Percentiles rank a stretch among this genome's conserved stretches.
Conservation (phyloP, 768 basidiomycete species). For the Tricholoma sp. region DNA sequence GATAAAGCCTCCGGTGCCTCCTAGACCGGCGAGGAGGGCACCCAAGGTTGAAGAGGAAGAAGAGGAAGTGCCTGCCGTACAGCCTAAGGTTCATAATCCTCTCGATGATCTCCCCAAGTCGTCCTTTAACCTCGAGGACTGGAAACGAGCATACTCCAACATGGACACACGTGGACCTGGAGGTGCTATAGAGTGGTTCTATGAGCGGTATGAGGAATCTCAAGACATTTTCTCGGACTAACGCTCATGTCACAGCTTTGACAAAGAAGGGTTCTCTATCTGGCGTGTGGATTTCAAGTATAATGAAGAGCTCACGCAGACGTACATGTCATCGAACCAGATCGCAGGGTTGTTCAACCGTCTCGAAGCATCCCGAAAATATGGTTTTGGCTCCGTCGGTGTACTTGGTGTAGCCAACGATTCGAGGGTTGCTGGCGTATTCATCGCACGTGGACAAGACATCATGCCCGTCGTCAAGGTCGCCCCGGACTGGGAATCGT, state of each 20-base stretch:
- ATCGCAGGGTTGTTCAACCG: slow-evolving; percentile 97
- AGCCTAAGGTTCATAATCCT: slow-evolving; percentile 93
- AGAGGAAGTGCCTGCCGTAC: slow-evolving; percentile 68
- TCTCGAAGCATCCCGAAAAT: slow-evolving; percentile 94
- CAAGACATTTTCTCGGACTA: not conserved
- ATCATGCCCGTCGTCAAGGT: slow-evolving; percentile 63
- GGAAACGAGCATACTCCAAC: slow-evolving; percentile 98
- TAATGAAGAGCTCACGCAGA: slow-evolving; percentile 55
- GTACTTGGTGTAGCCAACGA: slow-evolving; percentile 80
- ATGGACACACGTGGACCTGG: slow-evolving; percentile 87
- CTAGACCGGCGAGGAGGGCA: slow-evolving; percentile 57
- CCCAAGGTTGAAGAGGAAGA: slow-evolving; percentile 59
- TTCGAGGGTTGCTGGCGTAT: slow-evolving; percentile 73
- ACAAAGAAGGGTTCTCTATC: slow-evolving; percentile 82
- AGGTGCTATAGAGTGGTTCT: slow-evolving; percentile 94
- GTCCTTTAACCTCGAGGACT: slow-evolving; percentile 86
- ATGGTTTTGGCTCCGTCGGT: slow-evolving; percentile 90
- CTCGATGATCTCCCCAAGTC: slow-evolving; percentile 89
- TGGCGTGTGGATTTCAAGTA: slow-evolving; percentile 78
- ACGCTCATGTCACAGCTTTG: slow-evolving; percentile 50
- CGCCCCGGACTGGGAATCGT: slow-evolving; percentile 92
- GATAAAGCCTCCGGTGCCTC: slow-evolving; percentile 32
- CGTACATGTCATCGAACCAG: slow-evolving; percentile 94
- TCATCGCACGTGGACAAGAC: slow-evolving; percentile 82
- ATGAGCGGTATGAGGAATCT: slow-evolving; percentile 65